Evolutionary conservation across 306 rosid species (phyloP).

Genomic region (Vigna mungo): DNA sequence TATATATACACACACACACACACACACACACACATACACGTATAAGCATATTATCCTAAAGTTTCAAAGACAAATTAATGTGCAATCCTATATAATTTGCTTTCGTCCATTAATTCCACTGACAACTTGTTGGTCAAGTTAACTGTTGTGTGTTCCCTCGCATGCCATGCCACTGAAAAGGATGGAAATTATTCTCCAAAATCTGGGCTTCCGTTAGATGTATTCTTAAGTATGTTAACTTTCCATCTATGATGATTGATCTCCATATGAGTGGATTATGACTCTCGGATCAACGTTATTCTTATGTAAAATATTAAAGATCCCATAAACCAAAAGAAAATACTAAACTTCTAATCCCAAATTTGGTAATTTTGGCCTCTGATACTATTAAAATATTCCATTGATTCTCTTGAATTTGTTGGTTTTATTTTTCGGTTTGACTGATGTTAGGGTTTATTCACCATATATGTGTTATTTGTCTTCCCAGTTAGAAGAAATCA

Average conservation of each 20-base stretch:
- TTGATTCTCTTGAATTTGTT: conserved; percentile 31
- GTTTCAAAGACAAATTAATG: too few relatives aligned
- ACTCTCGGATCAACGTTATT: neutral
- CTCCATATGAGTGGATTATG: neutral
- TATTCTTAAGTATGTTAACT: neutral
- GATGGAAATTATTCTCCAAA: conserved; percentile 21
- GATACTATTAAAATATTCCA: conserved; percentile 10
- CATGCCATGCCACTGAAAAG: too few relatives aligned
- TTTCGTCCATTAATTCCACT: too few relatives aligned
- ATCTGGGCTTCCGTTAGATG: neutral
- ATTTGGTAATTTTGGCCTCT: conserved; percentile 28
- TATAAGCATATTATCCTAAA: too few relatives aligned
- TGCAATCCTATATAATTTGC: too few relatives aligned
- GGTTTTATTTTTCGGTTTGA: conserved; percentile 21
- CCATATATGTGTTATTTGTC: conserved; percentile 17
- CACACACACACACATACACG: too few relatives aligned
- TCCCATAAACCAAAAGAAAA: neutral
- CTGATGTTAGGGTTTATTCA: conserved; percentile 21
- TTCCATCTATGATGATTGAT: neutral
- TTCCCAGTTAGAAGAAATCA: conserved; percentile 76
- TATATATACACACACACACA: too few relatives aligned
- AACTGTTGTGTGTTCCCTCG: neutral
- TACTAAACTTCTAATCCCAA: neutral
- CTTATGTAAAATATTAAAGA: neutral
- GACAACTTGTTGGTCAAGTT: neutral